These are phyloP conservation scores for Haemoproteus tartakovskyi DNA, from an alignment of 169 alveolate species.

Conservation along the genomic window DNA sequence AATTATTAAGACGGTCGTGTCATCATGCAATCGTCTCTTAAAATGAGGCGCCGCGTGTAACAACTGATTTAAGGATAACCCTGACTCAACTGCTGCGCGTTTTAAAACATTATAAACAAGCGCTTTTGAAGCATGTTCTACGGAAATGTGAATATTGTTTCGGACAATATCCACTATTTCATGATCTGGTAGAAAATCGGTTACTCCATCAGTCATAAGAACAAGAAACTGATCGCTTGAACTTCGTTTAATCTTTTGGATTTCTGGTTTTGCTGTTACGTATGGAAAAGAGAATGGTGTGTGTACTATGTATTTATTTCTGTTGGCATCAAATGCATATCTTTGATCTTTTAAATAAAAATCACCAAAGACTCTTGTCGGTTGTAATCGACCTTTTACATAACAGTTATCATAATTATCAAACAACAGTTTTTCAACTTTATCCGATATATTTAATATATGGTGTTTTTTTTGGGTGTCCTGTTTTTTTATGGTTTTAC, in stretches of 20 bases:
- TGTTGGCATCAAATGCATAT: conserved; percentile 41
- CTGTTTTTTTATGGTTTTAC: background rate
- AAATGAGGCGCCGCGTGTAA: background rate
- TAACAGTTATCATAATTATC: conserved; percentile 18
- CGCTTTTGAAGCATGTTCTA: conserved; percentile 9
- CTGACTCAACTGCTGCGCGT: conserved; percentile 1
- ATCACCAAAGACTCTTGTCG: conserved; percentile 77
- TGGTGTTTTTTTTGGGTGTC: background rate
- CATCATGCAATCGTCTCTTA: conserved; percentile 46
- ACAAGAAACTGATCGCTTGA: conserved; percentile 67
- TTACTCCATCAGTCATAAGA: conserved; percentile 73
- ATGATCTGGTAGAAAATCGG: conserved; percentile 64
- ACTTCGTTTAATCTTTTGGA: conserved; percentile 7
- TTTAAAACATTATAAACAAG: conserved; percentile 16
- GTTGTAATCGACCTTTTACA: conserved; percentile 79
- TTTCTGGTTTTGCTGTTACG: conserved; percentile 67
- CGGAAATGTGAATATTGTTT: background rate
- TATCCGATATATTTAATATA: background rate
- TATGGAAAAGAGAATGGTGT: conserved; percentile 71
- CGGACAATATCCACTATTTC: conserved; percentile 43
- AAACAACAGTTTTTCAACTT: background rate
- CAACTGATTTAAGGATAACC: background rate
- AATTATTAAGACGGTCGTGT: conserved; percentile 33
- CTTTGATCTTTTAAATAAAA: conserved; percentile 63
- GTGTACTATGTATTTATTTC: conserved; percentile 3